Percentiles rank a stretch among this genome's conserved stretches.
Evolutionary conservation across 352 stramenopile species (phyloP).

Genomic region (Pilasporangium apinafurcum): DNA sequence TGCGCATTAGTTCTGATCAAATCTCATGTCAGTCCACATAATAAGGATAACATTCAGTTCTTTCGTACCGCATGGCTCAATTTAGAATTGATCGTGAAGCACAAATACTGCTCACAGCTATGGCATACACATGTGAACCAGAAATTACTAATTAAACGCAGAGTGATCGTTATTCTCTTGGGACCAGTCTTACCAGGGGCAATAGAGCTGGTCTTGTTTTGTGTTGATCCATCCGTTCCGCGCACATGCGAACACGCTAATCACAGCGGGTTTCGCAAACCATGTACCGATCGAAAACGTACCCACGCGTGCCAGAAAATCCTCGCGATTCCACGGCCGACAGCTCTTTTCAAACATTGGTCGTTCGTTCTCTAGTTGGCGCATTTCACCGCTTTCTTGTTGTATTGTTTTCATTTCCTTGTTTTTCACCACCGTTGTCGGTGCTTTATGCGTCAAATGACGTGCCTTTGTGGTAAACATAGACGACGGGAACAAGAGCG

Average conservation of each 20-base stretch:
- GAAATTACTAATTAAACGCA: too few species aligned
- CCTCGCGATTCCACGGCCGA: conserved; percentile 36
- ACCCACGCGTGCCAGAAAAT: conserved; percentile 42
- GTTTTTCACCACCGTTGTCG: too few species aligned
- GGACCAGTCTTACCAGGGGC: conserved; percentile 16
- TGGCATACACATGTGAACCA: conserved; percentile 6
- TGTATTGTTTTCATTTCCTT: background rate
- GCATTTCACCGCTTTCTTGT: background rate
- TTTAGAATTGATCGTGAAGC: conserved; percentile 41
- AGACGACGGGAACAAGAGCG: background rate
- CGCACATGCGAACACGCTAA: conserved; percentile 39
- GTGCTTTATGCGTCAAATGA: too few species aligned
- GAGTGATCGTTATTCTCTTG: too few species aligned
- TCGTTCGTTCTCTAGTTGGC: background rate
- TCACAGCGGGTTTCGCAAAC: conserved; percentile 50
- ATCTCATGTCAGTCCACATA: too few species aligned
- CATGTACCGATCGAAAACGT: conserved; percentile 51
- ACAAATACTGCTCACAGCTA: conserved; percentile 40
- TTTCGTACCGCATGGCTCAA: conserved; percentile 23
- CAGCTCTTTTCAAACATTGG: conserved; percentile 7
- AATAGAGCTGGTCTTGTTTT: conserved; percentile 32
- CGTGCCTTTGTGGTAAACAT: background rate
- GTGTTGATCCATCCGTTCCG: conserved; percentile 51
- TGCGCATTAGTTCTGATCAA: too few species aligned
- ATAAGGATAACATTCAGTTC: background rate